A percentile compares a stretch with the other conserved stretches of the same genome.
These are phyloP conservation scores for Skeletonema grethae DNA, from an alignment of 108 stramenopile genomes.

Conservation along the genomic window DNA sequence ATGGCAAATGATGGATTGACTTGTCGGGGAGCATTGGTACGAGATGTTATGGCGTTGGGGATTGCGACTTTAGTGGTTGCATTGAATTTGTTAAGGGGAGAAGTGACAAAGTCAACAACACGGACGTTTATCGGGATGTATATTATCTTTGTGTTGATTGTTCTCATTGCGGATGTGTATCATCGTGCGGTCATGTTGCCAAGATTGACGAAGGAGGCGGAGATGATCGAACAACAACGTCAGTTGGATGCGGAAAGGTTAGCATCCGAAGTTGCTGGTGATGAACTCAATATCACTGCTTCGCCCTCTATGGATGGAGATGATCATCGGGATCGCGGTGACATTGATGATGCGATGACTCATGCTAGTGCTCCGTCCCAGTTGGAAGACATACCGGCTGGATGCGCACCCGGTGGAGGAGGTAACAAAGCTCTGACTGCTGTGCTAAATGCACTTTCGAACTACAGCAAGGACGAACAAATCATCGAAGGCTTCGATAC, in stretches of 20 bases:
- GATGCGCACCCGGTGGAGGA: background rate
- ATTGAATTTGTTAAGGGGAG: constrained; percentile 49
- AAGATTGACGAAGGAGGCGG: constrained; percentile 40
- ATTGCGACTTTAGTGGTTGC: constrained; percentile 71
- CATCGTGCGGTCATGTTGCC: constrained; percentile 85
- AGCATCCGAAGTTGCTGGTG: constrained; percentile 33
- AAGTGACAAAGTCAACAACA: constrained; percentile 18
- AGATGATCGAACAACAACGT: constrained; percentile 45
- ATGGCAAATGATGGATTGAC: constrained; percentile 72
- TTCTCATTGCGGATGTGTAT: constrained; percentile 85
- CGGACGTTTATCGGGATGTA: constrained; percentile 59
- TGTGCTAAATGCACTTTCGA: constrained; percentile 70
- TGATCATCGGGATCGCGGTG: background rate
- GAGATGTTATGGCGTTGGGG: constrained; percentile 75
- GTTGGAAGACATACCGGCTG: constrained; percentile 5
- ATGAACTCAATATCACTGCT: constrained; percentile 10
- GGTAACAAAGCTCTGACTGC: constrained; percentile 39
- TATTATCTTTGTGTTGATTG: constrained; percentile 67
- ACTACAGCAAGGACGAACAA: constrained; percentile 71
- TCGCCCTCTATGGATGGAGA: background rate
- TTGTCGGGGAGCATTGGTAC: constrained; percentile 84
- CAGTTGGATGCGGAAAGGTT: constrained; percentile 45
- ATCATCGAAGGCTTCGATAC: constrained; percentile 9
- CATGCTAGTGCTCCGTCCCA: constrained; percentile 19
- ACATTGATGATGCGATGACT: constrained; percentile 8